Conservation (phyloP, 2,329 filamentous ascomycete species). For the Colletotrichum australisinense region DNA sequence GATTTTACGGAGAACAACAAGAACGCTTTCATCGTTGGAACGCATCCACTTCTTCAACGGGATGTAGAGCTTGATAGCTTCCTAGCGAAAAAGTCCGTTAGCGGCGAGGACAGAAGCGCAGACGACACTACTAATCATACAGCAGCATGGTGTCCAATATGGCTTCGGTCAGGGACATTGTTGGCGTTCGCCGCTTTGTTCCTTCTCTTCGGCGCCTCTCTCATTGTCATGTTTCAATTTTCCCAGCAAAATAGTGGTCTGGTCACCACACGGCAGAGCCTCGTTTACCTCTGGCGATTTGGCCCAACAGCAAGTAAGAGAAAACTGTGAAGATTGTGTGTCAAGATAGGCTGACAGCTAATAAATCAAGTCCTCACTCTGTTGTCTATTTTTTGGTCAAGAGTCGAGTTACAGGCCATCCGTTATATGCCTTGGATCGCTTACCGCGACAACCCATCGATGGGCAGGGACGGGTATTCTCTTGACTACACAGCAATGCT, state of each 20-base stretch:
- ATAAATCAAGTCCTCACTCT: slow-evolving; percentile 8
- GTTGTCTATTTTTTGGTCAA: slow-evolving; percentile 9
- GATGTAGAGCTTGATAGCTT: no score
- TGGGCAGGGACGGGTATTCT: background rate
- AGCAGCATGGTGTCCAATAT: background rate
- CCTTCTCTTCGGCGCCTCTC: background rate
- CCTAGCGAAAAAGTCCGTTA: no score
- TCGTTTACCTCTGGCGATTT: slow-evolving; percentile 21
- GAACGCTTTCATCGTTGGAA: no score
- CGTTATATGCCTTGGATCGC: slow-evolving; percentile 27
- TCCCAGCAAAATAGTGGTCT: slow-evolving; percentile 3
- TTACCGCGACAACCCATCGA: background rate
- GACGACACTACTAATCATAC: no score
- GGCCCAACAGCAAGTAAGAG: slow-evolving; percentile 17
- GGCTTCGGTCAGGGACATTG: background rate
- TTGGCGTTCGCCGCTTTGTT: background rate
- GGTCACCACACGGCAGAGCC: background rate
- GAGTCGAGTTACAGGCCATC: slow-evolving; percentile 18
- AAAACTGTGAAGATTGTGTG: background rate
- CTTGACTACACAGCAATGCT: slow-evolving; percentile 24
- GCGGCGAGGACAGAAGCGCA: no score
- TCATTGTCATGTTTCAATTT: slow-evolving; percentile 8
- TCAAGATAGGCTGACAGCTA: no score
- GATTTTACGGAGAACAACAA: no score
- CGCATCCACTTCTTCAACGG: no score